Conservation (phyloP, 2,329 filamentous ascomycete species). For the Chrysoporthe deuterocubensis region DNA sequence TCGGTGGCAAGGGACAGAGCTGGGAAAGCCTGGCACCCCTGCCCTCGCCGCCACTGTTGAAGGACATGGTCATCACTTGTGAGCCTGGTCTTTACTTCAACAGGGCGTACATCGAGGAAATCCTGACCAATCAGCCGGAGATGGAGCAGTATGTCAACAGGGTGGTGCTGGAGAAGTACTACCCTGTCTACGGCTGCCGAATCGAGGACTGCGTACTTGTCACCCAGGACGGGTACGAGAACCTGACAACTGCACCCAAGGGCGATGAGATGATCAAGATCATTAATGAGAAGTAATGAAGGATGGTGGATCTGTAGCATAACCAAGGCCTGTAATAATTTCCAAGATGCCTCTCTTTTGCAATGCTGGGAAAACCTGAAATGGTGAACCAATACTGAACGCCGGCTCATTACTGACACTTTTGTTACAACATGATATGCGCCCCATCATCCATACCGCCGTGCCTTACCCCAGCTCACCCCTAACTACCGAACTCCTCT, state of each 20-base stretch:
- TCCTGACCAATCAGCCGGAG: constrained; percentile 62
- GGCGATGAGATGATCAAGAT: constrained; percentile 70
- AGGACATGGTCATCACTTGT: constrained; percentile 75
- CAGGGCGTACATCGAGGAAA: constrained; percentile 71
- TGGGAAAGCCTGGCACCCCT: constrained; percentile 40
- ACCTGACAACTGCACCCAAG: constrained; percentile 81
- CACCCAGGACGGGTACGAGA: constrained; percentile 77
- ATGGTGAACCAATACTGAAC: constrained; percentile 26
- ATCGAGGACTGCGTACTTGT: constrained; percentile 92
- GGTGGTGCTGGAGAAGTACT: constrained; percentile 69
- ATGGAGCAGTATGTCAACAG: constrained; percentile 69
- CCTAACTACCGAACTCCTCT: not conserved
- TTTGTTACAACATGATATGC: constrained; percentile 15
- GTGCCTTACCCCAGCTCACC: not conserved
- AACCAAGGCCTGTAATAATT: not conserved
- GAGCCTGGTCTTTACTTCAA: constrained; percentile 69
- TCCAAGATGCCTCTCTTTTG: constrained; percentile 14
- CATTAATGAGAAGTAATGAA: constrained; percentile 47
- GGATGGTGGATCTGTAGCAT: not conserved
- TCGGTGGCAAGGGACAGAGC: constrained; percentile 19
- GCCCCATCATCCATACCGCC: not conserved
- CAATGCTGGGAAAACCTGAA: constrained; percentile 27
- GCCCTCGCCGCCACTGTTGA: constrained; percentile 44
- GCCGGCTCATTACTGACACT: constrained; percentile 13
- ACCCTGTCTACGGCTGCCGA: constrained; percentile 82